phyloP scores from a whole-genome alignment of 1,284 basidiomycete species.

The Phaffia rhodozyma region DNA sequence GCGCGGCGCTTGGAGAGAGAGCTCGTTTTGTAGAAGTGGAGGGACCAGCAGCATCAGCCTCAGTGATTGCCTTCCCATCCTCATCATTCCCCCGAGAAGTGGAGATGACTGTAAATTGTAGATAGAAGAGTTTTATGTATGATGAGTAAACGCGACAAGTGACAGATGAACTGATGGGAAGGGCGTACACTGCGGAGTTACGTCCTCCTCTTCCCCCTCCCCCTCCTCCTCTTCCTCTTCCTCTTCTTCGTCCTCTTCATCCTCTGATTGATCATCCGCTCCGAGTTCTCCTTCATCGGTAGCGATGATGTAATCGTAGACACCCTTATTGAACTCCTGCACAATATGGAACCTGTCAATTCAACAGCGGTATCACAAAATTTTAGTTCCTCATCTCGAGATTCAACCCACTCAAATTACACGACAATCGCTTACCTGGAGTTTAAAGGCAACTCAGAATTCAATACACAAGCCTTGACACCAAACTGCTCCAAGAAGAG shows the following conservation, averaged over 20 bases:
- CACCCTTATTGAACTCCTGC: conserved; percentile 97
- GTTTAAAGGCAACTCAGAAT: conserved; percentile 90
- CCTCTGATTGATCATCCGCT: conserved; percentile 42
- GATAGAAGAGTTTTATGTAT: too few relatives aligned
- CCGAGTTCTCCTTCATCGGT: conserved; percentile 68
- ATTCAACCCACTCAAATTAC: conserved; percentile 8
- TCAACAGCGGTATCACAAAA: neutral
- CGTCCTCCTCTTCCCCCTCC: conserved; percentile 35
- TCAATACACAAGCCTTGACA: conserved; percentile 89
- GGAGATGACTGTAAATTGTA: conserved; percentile 1
- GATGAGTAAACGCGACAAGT: too few relatives aligned
- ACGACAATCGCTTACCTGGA: conserved; percentile 48
- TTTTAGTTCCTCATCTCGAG: neutral
- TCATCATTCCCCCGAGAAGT: conserved; percentile 1
- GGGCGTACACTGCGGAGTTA: conserved; percentile 35
- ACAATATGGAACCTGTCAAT: conserved; percentile 76
- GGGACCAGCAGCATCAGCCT: conserved; percentile 26
- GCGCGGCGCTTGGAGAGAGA: conserved; percentile 26
- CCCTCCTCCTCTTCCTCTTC: conserved; percentile 34
- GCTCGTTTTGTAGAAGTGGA: conserved; percentile 28
- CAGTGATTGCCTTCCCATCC: conserved; percentile 24
- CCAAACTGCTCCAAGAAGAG: conserved; percentile 97
- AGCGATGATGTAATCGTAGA: conserved; percentile 97
- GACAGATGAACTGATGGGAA: neutral
- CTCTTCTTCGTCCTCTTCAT: conserved; percentile 33